Percentiles rank a stretch among this genome's conserved stretches.
Conservation (phyloP, 169 alveolate genomes). For the Eimeria acervulina region DNA sequence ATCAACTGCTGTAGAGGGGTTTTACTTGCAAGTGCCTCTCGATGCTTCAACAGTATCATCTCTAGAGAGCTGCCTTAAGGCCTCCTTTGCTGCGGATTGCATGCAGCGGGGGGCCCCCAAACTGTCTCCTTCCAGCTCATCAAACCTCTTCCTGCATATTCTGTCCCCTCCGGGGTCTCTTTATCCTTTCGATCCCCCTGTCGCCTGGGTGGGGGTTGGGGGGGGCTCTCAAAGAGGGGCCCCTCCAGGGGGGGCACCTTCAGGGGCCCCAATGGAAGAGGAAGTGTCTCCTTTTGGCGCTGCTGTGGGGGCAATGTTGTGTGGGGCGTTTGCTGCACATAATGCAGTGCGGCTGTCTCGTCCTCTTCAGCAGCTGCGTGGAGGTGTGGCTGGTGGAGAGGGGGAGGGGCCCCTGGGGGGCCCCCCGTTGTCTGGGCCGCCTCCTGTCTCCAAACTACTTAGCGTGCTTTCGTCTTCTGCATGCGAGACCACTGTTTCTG, state of each 20-base stretch:
- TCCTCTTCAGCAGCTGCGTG: slow-evolving; percentile 34
- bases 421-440: not conserved
- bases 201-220: slow-evolving; percentile 32
- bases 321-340: slow-evolving; percentile 65
- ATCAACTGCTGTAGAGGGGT: not conserved
- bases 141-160: not conserved
- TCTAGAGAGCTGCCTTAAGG: slow-evolving; percentile 22
- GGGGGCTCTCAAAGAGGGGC: not conserved
- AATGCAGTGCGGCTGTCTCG: slow-evolving; percentile 20
- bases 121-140: not conserved
- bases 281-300: not conserved
- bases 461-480: slow-evolving; percentile 12
- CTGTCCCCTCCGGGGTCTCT: slow-evolving; percentile 57
- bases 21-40: slow-evolving; percentile 7
- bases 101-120: not conserved
- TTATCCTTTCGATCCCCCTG: slow-evolving; percentile 67
- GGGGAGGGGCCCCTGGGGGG: not conserved
- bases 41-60: slow-evolving; percentile 9
- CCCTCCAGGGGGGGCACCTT: not conserved
- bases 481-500: slow-evolving; percentile 51
- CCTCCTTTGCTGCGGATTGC: slow-evolving; percentile 4
- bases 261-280: not conserved
- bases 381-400: not conserved
- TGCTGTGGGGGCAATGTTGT: slow-evolving; percentile 28
- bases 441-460: not conserved